Conservation (phyloP, 2,329 filamentous ascomycete genomes). For the Canariomyces notabilis region DNA sequence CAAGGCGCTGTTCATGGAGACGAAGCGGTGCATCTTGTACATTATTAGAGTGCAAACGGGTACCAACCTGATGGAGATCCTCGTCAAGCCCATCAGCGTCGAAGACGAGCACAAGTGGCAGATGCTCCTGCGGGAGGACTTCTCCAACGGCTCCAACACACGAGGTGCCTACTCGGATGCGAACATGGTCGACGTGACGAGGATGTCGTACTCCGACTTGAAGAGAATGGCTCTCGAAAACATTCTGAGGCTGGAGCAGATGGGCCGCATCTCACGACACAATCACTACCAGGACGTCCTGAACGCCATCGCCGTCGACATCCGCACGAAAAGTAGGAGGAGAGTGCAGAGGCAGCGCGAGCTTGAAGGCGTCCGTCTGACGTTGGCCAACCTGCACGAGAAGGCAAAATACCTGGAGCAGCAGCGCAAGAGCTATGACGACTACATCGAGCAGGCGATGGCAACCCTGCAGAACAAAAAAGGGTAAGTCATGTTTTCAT, state of each 20-base stretch:
- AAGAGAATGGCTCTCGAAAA: conserved; percentile 94
- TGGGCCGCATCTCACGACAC: conserved; percentile 79
- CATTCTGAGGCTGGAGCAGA: conserved; percentile 80
- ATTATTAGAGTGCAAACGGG: conserved; percentile 96
- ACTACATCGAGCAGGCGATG: conserved; percentile 99
- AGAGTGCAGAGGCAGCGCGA: conserved; percentile 88
- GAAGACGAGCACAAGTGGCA: conserved; percentile 92
- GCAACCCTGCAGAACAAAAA: conserved; percentile 95
- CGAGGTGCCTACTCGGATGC: conserved; percentile 85
- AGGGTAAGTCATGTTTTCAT: conserved; percentile 49
- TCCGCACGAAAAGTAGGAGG: conserved; percentile 91
- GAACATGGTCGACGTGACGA: conserved; percentile 82
- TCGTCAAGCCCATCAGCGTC: conserved; percentile 78
- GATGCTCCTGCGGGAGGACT: conserved; percentile 74
- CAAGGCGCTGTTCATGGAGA: conserved; percentile 95
- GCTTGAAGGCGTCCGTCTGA: conserved; percentile 75
- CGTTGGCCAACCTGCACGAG: conserved; percentile 69
- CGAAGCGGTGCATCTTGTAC: conserved; percentile 93
- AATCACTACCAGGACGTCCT: conserved; percentile 98
- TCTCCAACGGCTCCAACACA: conserved; percentile 60
- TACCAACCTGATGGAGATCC: conserved; percentile 85
- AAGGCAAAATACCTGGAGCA: conserved; percentile 91
- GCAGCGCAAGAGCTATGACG: conserved; percentile 95
- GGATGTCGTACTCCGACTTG: conserved; percentile 84
- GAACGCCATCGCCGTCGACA: conserved; percentile 93